Conservation (phyloP, 2,329 filamentous ascomycete species). For the Ceratocystis ficicola region DNA sequence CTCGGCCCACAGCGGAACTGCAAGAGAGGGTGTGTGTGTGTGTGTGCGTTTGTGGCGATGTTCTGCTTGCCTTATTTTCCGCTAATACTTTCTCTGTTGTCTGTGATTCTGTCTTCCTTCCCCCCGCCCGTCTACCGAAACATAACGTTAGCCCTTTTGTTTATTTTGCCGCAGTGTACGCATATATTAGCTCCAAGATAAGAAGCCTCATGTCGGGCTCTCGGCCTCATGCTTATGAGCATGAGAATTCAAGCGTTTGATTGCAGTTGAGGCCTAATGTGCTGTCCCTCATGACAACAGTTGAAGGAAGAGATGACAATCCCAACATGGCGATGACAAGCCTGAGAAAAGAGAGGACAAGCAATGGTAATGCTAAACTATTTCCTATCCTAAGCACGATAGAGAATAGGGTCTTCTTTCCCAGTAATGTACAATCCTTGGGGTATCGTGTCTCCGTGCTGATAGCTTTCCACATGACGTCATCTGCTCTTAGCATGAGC, state of each 20-base stretch:
- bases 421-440: too few species aligned
- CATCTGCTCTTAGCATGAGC: not conserved
- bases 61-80: not conserved
- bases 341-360: too few species aligned
- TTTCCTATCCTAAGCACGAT: too few species aligned
- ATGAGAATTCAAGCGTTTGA: not conserved
- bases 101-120: not conserved
- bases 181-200: not conserved
- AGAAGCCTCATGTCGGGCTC: not conserved
- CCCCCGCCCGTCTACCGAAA: not conserved
- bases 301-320: too few species aligned
- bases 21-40: not conserved
- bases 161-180: not conserved
- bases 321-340: too few species aligned
- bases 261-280: not conserved
- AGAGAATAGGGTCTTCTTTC: too few species aligned
- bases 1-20: conserved; percentile 1
- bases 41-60: not conserved
- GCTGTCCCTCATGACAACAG: not conserved
- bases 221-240: not conserved
- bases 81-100: not conserved
- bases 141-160: not conserved
- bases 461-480: not conserved
- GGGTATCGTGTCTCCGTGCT: too few species aligned
- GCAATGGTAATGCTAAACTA: too few species aligned